Percentiles rank a stretch among this genome's conserved stretches.
Evolutionary conservation across 352 stramenopile genomes (phyloP).

Genomic region (Globisporangium barbulae): DNA sequence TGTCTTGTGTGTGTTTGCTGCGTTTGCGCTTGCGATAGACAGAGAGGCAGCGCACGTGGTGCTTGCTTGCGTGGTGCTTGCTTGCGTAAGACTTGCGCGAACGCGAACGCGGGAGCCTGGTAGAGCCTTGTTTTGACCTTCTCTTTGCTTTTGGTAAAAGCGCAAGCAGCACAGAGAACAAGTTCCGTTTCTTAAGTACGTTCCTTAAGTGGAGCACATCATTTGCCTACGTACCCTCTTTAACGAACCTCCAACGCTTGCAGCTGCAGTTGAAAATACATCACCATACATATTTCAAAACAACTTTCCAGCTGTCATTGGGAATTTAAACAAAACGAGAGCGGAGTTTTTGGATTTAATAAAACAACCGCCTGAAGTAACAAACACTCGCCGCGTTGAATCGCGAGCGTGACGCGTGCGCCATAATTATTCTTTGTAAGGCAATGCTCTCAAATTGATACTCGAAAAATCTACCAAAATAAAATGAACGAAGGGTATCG

Average conservation of each 20-base stretch:
- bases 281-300: too few relatives aligned
- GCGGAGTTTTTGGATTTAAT: too few relatives aligned
- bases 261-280: too few relatives aligned
- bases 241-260: background rate
- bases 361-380: too few relatives aligned
- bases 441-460: too few relatives aligned
- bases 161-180: background rate
- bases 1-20: background rate
- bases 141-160: constrained; percentile 1
- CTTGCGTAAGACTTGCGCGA: background rate
- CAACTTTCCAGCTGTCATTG: too few relatives aligned
- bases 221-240: background rate
- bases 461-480: too few relatives aligned
- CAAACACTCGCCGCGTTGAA: too few relatives aligned
- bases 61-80: background rate
- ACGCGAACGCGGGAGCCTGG: background rate
- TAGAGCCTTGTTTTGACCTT: background rate
- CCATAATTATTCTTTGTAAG: too few relatives aligned
- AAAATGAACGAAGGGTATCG: too few relatives aligned
- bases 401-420: too few relatives aligned
- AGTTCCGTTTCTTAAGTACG: background rate
- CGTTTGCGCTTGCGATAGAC: background rate
- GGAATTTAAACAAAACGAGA: too few relatives aligned
- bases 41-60: background rate
- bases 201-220: background rate